Conservation (phyloP, 495 filamentous ascomycete species). For the Penicillium cataractarum region DNA sequence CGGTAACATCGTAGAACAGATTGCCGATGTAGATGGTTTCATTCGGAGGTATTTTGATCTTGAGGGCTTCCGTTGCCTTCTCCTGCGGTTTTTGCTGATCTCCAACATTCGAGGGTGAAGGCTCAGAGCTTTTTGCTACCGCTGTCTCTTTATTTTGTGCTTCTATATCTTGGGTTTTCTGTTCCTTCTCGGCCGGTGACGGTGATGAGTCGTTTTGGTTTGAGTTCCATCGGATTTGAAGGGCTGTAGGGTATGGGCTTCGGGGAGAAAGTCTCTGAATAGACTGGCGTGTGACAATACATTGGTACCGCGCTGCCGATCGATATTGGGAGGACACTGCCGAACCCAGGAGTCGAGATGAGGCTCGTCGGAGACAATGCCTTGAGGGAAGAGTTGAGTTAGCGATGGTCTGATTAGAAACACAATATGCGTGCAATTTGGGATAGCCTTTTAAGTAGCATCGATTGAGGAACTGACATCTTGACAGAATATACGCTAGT, state of each 20-base stretch:
- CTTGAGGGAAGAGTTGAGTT: slow-evolving; percentile 27
- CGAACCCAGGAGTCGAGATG: slow-evolving; percentile 52
- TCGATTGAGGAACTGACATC: background rate
- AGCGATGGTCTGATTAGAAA: slow-evolving; percentile 6
- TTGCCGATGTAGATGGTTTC: slow-evolving; percentile 78
- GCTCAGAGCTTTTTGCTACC: background rate
- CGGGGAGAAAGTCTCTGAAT: slow-evolving; percentile 5
- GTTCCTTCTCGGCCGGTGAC: background rate
- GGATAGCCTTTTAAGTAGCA: background rate
- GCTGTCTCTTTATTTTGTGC: background rate
- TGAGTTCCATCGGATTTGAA: slow-evolving; percentile 28
- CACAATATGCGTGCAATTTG: background rate
- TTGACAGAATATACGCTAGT: background rate
- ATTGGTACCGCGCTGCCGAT: slow-evolving; percentile 12
- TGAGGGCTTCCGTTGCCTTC: background rate
- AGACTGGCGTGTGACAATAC: background rate
- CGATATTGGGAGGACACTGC: slow-evolving; percentile 3
- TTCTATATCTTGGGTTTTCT: background rate
- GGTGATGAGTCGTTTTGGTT: slow-evolving; percentile 6
- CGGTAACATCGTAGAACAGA: slow-evolving; percentile 80
- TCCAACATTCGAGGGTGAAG: background rate
- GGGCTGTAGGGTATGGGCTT: slow-evolving; percentile 8
- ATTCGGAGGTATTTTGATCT: background rate
- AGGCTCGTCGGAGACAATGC: slow-evolving; percentile 55
- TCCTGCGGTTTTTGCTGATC: background rate